Conservation (phyloP, 768 basidiomycete genomes). For the Paxillus ammoniavirescens region DNA sequence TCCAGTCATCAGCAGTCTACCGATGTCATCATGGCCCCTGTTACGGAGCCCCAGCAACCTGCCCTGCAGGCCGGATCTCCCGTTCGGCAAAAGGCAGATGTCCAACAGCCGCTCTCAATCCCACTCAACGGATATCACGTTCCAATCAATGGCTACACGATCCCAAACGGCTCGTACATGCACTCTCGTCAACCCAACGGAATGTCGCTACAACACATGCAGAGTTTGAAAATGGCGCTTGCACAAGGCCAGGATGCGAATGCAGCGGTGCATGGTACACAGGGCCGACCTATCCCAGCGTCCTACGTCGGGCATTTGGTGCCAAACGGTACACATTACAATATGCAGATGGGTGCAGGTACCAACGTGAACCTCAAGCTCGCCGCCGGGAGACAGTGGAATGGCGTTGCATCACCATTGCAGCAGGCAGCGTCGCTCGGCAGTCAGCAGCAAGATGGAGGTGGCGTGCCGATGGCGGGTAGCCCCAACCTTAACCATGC, state of each 20-base stretch:
- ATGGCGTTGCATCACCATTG: constrained; percentile 21
- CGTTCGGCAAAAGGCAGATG: constrained; percentile 48
- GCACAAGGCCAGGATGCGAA: constrained; percentile 42
- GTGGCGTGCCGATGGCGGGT: constrained; percentile 24
- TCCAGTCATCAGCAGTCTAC: constrained; percentile 22
- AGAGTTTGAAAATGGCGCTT: constrained; percentile 57
- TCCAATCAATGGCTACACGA: constrained; percentile 38
- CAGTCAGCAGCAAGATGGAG: constrained; percentile 26
- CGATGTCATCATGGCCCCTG: constrained; percentile 12
- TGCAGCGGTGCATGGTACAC: constrained; percentile 30
- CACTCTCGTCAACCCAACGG: constrained; percentile 37
- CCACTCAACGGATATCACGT: constrained; percentile 50
- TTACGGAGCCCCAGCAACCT: constrained; percentile 21
- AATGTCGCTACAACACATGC: constrained; percentile 57
- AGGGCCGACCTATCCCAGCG: constrained; percentile 36
- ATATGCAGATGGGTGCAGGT: constrained; percentile 23
- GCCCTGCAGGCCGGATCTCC: constrained; percentile 34
- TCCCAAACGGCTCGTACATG: constrained; percentile 35
- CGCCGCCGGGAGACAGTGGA: constrained; percentile 39
- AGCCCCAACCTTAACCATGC: constrained; percentile 36
- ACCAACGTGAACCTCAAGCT: constrained; percentile 37
- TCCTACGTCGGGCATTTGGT: constrained; percentile 31
- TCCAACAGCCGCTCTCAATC: constrained; percentile 40
- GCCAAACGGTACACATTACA: constrained; percentile 28
- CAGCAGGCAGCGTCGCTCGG: constrained; percentile 23